Evolutionary conservation across 495 filamentous ascomycete species (phyloP).

Genomic region (Trichoderma orchidacearum): DNA sequence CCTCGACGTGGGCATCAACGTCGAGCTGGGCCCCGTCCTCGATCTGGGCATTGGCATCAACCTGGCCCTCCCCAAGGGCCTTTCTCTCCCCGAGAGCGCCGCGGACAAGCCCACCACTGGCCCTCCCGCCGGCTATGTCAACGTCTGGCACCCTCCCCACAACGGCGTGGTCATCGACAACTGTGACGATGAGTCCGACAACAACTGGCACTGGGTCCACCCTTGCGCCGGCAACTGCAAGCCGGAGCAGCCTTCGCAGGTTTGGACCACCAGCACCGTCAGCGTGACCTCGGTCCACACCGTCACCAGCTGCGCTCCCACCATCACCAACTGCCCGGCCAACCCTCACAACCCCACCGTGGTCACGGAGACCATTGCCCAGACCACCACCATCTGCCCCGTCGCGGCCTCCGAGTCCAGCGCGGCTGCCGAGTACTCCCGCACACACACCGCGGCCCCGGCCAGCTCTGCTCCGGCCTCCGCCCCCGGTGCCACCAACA

Average conservation of each 20-base stretch:
- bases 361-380: constrained; percentile 18
- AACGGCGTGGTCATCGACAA: constrained; percentile 1
- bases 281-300: constrained; percentile 13
- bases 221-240: constrained; percentile 7
- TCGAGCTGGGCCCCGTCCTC: not conserved
- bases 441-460: not conserved
- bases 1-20: not conserved
- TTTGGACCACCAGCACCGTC: constrained; percentile 20
- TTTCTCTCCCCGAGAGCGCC: constrained; percentile 1
- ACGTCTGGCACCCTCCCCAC: constrained; percentile 5
- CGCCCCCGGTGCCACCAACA: constrained; percentile 1
- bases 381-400: constrained; percentile 23
- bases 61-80: constrained; percentile 2
- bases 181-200: constrained; percentile 2
- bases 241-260: constrained; percentile 1
- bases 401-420: constrained; percentile 7
- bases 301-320: constrained; percentile 14
- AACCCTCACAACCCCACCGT: constrained; percentile 15
- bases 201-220: constrained; percentile 7
- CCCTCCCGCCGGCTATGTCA: constrained; percentile 9
- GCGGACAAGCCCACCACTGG: constrained; percentile 16
- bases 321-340: constrained; percentile 13
- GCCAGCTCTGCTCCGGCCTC: not conserved
- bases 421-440: too few species aligned
- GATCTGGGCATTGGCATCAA: not conserved